Evolutionary conservation across 2,329 filamentous ascomycete species (phyloP), one percentile per base, ranked within the genome.

Genomic region (Spiromastix sp.): DNA sequence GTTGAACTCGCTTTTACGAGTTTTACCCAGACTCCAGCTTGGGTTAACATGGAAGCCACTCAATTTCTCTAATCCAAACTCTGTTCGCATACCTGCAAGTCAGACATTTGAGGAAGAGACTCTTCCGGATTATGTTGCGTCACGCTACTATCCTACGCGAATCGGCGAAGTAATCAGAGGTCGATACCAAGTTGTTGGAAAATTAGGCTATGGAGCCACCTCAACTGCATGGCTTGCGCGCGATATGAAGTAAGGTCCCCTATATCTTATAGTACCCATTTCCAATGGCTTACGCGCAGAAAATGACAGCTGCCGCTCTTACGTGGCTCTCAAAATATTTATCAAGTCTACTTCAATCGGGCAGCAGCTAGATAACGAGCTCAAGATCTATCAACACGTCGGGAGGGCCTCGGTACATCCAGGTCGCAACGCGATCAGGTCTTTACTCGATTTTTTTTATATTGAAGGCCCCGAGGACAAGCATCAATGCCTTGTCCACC

Each of bases 301-400:
- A 28, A 36, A 7, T 24, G 21, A 37, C 6, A 54, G 49, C 8
- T 20, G 30, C 16, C 36, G 43, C 17, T 42, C 42, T 13, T 49
- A 53, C 45, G 50, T 56, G 3, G 47, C 40, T 2, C 44, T 56
- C 15, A 58, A 54, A 21, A 47, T 57, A 6, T 55, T 49, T 19
- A 42, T 52, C 34, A 41, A 50, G 19, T 40, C 52, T 39, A 20
- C 42, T 24, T 51, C 47, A 3, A 46, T 56, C 44, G 52, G 48
- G 1, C 40, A 49, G 24, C 48, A 51, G 27, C 2, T 54, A n/a
- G 48, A 56, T 31, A 19, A 61, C 11, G 65, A 69, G 45, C 42
- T 66, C 8, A 43, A 50, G 3, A 65, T 67, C n/a, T 67, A 68
- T 32, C 55, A 56, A 41, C 54, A 51, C 15, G 60, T 68, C 2